A percentile compares a stretch with the other conserved stretches of the same genome.
Evolutionary conservation across 73 alveolate species (phyloP).

Genomic region (Paramecium sonneborni): DNA sequence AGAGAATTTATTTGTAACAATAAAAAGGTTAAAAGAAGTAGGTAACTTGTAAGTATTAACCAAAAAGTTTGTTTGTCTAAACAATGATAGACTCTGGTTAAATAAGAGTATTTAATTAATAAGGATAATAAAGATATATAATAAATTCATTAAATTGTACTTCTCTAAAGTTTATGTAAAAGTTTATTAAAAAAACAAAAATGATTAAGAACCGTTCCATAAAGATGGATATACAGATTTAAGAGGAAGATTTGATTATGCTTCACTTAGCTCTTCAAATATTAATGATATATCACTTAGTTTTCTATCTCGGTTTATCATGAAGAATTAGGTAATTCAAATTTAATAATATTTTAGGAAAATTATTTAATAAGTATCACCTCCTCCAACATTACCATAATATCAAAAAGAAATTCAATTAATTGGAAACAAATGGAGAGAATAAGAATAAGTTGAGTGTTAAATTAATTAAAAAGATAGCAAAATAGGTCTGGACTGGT

Average conservation of each 20-base stretch:
- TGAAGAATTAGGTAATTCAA: conserved; percentile 82
- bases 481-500: neutral
- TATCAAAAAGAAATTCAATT: neutral
- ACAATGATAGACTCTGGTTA: conserved; percentile 84
- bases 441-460: neutral
- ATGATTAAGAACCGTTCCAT: conserved; percentile 72
- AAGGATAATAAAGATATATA: no score
- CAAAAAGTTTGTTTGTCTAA: conserved; percentile 74
- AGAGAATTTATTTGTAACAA: conserved; percentile 82
- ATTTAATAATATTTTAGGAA: neutral
- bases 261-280: conserved; percentile 77
- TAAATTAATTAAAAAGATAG: neutral
- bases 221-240: conserved; percentile 97
- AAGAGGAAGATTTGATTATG: conserved; percentile 95
- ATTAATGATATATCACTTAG: conserved; percentile 72
- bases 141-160: no score
- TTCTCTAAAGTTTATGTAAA: conserved; percentile 88
- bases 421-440: neutral
- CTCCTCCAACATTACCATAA: neutral
- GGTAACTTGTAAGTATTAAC: conserved; percentile 79
- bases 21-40: conserved; percentile 67
- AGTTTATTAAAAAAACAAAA: conserved; percentile 76
- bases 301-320: conserved; percentile 83
- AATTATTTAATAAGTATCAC: neutral
- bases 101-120: conserved; percentile 76